These are phyloP conservation scores for Gynandropsis gynandra DNA, from an alignment of 345 rosid genomes.

Conservation along the genomic window DNA sequence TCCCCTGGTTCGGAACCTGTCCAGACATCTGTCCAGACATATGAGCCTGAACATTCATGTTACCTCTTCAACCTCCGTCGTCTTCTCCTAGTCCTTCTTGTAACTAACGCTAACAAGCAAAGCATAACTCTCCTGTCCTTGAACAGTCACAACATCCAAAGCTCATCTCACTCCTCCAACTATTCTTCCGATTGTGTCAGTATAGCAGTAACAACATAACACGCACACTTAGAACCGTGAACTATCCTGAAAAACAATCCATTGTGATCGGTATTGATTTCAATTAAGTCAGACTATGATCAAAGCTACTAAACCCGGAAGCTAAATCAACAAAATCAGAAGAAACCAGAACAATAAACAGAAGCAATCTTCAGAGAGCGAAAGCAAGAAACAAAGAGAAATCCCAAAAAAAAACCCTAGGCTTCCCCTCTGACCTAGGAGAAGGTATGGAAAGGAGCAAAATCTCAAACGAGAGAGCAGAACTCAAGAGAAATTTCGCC, in stretches of 20 bases:
- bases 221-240: background rate
- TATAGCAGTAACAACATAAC: conserved; percentile 6
- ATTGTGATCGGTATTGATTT: background rate
- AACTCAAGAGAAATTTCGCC: background rate
- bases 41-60: conserved; percentile 65
- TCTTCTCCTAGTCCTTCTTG: conserved; percentile 24
- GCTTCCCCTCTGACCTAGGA: conserved; percentile 21
- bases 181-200: conserved; percentile 16
- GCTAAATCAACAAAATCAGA: conserved; percentile 10
- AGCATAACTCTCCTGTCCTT: conserved; percentile 28
- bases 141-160: conserved; percentile 18
- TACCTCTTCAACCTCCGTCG: conserved; percentile 23
- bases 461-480: conserved; percentile 14
- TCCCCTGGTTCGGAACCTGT: conserved; percentile 59
- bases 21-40: conserved; percentile 49
- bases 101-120: conserved; percentile 21
- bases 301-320: conserved; percentile 6
- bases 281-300: conserved; percentile 10
- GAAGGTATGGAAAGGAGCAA: conserved; percentile 15
- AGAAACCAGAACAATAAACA: background rate
- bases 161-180: conserved; percentile 25
- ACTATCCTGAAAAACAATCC: conserved; percentile 8
- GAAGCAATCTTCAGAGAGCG: background rate
- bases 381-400: background rate
- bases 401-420: conserved; percentile 4